phyloP scores from a whole-genome alignment of 208 protist genomes.

The Porcisia deanei region DNA sequence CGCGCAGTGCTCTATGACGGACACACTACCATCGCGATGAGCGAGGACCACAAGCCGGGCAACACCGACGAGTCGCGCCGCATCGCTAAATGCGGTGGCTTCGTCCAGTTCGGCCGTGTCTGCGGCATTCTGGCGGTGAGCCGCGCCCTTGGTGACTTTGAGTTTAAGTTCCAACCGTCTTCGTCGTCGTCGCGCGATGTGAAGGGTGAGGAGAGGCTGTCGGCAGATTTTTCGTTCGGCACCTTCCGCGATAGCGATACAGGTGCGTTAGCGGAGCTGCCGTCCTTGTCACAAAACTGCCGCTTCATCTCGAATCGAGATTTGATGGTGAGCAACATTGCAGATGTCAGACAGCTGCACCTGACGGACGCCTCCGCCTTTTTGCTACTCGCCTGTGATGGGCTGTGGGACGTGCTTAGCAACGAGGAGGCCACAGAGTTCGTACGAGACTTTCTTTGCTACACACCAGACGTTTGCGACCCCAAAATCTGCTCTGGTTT shows the following conservation, averaged over 20 bases:
- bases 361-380: constrained; percentile 77
- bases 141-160: constrained; percentile 90
- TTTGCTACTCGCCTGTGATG: constrained; percentile 84
- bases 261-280: neutral
- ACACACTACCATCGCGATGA: constrained; percentile 84
- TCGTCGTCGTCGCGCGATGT: constrained; percentile 22
- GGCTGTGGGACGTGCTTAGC: constrained; percentile 87
- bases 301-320: constrained; percentile 42
- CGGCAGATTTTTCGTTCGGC: constrained; percentile 26
- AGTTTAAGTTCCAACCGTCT: constrained; percentile 77
- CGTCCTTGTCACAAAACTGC: constrained; percentile 14
- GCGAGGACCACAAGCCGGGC: constrained; percentile 92
- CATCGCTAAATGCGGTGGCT: constrained; percentile 82
- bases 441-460: constrained; percentile 72
- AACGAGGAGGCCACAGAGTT: constrained; percentile 87
- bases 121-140: constrained; percentile 91
- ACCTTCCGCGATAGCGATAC: constrained; percentile 9
- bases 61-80: constrained; percentile 67
- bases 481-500: constrained; percentile 32
- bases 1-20: constrained; percentile 78
- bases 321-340: constrained; percentile 81
- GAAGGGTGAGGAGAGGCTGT: constrained; percentile 28
- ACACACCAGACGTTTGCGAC: constrained; percentile 69
- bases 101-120: constrained; percentile 93
- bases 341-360: constrained; percentile 74